Evolutionary conservation across 371 early-diverging fungal genomes (phyloP), one percentile per base, ranked within the genome.

Genomic region (Circinella minor): DNA sequence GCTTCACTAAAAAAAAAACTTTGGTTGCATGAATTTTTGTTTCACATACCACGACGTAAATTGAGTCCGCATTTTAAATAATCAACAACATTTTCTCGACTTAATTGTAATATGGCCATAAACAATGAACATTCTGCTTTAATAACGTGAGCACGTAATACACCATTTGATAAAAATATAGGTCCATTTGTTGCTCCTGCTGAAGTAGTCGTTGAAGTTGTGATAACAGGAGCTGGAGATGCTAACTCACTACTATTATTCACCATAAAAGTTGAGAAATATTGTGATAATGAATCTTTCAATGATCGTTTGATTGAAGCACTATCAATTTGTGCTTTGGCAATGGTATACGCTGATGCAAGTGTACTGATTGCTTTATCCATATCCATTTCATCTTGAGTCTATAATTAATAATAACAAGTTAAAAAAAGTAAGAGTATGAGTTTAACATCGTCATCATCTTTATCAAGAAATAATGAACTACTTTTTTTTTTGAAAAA

Each of bases 21-120:
- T 15, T 38, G 54, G 38, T 15, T 51, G 48, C 10, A 38, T 20
- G 8, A 18, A 20, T 47, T 43, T 34, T 48, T 62, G 14, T n/a
- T 55, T 36, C 13, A 14, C 55, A 27, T 82, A 88, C 90, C 90
- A 84, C 85, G 77, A 20, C 88, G 80, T 49, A 90, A 70, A 67
- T 89, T 90, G n/a, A 88, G 63, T 15, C 88, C 90, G 13, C 86
- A 87, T 65, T 87, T 88, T n/a, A 89, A 71, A 65, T 89, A 90
- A 10, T 85, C 85, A 49, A 87, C 78, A 6, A 82, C 71, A 11
- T 81, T 85, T 67, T 88, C 90, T 74, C 86, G 83, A 15, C 84
- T 72, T 47, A 90, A 73, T 63, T 86, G 78, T 61, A 88, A 75
- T 46, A 89, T 73, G 5, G 88, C 84, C 60, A 85, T 90, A 63